Evolutionary conservation across 352 stramenopile genomes (phyloP).

Genomic region (Phytopythium delawarense): DNA sequence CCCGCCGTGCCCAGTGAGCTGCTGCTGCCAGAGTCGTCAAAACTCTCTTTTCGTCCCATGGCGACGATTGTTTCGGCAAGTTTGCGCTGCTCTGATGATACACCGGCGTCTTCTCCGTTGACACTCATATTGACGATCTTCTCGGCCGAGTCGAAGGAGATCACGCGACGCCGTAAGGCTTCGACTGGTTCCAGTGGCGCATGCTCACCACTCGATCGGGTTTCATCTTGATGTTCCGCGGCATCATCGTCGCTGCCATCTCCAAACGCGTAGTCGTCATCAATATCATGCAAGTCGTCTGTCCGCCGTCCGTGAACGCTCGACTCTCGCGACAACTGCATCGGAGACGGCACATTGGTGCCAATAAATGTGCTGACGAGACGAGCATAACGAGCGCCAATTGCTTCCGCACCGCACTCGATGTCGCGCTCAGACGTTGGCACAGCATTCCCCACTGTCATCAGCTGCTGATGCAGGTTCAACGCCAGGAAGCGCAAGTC

Average conservation of each 20-base stretch:
- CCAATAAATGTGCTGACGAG: conserved; percentile 61
- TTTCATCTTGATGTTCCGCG: conserved; percentile 13
- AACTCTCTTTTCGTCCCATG: conserved; percentile 32
- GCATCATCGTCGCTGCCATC: conserved; percentile 14
- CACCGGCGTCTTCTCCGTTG: conserved; percentile 23
- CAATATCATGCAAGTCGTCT: conserved; percentile 27
- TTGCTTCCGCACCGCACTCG: conserved; percentile 32
- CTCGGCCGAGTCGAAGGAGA: conserved; percentile 75
- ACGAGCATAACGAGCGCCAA: conserved; percentile 34
- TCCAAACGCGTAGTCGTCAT: conserved; percentile 25
- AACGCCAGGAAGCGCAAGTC: conserved; percentile 71
- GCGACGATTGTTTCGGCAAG: conserved; percentile 73
- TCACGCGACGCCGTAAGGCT: conserved; percentile 55
- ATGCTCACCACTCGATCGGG: background rate
- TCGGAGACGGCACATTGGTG: conserved; percentile 34
- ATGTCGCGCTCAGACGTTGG: conserved; percentile 56
- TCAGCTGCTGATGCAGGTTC: conserved; percentile 83
- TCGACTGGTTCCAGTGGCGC: conserved; percentile 48
- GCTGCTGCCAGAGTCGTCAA: conserved; percentile 3
- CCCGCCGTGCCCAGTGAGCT: background rate
- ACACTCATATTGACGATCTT: conserved; percentile 65
- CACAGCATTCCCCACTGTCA: conserved; percentile 71
- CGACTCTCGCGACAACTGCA: conserved; percentile 23
- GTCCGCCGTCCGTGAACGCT: conserved; percentile 23
- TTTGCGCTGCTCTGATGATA: conserved; percentile 57